Evolutionary conservation across 2,329 filamentous ascomycete species (phyloP).

Genomic region (Paraphoma sp.): DNA sequence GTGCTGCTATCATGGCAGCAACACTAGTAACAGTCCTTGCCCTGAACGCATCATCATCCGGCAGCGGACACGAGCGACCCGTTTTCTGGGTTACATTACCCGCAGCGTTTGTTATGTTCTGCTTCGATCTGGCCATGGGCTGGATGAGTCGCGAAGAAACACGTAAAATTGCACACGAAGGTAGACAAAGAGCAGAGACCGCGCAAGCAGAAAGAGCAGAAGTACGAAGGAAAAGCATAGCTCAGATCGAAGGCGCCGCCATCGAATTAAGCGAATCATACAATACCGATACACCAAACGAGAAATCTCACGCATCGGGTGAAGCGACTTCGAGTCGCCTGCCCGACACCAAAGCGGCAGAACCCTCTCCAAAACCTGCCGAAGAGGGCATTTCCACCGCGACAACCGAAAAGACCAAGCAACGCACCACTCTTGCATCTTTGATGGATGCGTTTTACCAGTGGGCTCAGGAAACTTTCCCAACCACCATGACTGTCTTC

Average conservation of each 20-base stretch:
- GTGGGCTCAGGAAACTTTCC: conserved; percentile 75
- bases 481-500: conserved; percentile 70
- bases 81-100: conserved; percentile 75
- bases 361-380: not conserved
- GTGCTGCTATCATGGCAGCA: conserved; percentile 69
- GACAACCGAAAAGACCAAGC: not conserved
- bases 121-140: conserved; percentile 69
- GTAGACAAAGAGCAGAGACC: conserved; percentile 57
- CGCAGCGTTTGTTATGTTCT: conserved; percentile 71
- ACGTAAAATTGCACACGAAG: conserved; percentile 65
- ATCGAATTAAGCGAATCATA: conserved; percentile 9
- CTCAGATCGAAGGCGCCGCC: conserved; percentile 10
- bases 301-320: conserved; percentile 11
- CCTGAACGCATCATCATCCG: conserved; percentile 67
- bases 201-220: conserved; percentile 44
- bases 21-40: conserved; percentile 71
- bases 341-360: not conserved
- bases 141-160: conserved; percentile 70
- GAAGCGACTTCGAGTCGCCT: conserved; percentile 6
- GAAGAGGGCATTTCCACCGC: not conserved
- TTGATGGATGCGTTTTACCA: conserved; percentile 53
- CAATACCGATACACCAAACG: conserved; percentile 5
- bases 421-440: conserved; percentile 61
- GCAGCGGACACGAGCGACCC: conserved; percentile 56
- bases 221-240: conserved; percentile 37